Conservation (phyloP, 305 asterid species). For the Fraxinus nigra region DNA sequence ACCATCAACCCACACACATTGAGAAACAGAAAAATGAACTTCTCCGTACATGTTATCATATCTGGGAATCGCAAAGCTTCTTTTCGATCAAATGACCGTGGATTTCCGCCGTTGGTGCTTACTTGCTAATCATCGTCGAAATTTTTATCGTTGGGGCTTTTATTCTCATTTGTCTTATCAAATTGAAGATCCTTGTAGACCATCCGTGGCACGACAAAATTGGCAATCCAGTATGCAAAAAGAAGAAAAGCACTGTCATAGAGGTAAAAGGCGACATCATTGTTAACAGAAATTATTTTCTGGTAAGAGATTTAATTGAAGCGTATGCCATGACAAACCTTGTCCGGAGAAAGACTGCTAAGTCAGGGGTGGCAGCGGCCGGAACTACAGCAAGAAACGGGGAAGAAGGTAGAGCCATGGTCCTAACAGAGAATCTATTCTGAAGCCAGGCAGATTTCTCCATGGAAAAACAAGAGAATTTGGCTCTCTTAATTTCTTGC, state of each 20-base stretch:
- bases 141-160: conserved; percentile 1
- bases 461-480: neutral
- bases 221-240: conserved; percentile 45
- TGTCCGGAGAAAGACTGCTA: conserved; percentile 41
- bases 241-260: conserved; percentile 43
- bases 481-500: neutral
- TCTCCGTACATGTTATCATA: neutral
- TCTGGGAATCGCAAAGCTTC: neutral
- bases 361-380: conserved; percentile 35
- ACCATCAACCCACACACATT: neutral
- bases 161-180: conserved; percentile 23
- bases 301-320: neutral
- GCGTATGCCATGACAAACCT: conserved; percentile 22
- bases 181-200: conserved; percentile 40
- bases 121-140: conserved; percentile 10
- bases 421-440: neutral
- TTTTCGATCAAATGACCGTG: neutral
- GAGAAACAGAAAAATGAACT: neutral
- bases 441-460: neutral
- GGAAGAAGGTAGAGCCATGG: conserved; percentile 21
- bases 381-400: conserved; percentile 28
- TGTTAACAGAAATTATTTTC: neutral
- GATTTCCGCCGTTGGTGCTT: neutral
- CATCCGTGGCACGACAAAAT: conserved; percentile 50
- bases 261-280: neutral